Base-by-base conservation (phyloP, 2,329 filamentous ascomycete genomes). In the Chrysoporthe puriensis region DNA sequence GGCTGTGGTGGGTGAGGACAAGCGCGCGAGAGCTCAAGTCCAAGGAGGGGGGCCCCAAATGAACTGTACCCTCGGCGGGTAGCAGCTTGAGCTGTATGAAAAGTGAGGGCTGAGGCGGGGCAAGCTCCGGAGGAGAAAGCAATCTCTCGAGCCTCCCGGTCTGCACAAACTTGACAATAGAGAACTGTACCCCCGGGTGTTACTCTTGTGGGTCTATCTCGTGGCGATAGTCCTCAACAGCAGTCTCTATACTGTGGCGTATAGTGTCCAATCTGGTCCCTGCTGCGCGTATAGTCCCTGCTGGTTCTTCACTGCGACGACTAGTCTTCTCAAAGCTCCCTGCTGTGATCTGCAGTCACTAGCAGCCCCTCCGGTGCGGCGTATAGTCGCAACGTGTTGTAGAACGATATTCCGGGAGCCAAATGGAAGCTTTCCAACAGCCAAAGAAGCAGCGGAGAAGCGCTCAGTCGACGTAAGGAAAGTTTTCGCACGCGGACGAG, bases 401-500 rank as follows among this genome's bases (percentile, higher is more conserved):
- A 48, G 26, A 46, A 44, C 14, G 34, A 44, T 60, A 43, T 57
- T 57, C 32, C 44, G 44, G 65, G 40, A 57, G 57, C 62, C 59
- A 70, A 64, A 46, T 50, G 52, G 62, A 56, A 63, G 57, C 68
- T 67, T 46, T 64, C 44, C 58, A 67, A 64, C 64, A 46, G 62
- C 61, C 62, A 64, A 56, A 64, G 42, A 50, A 65, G 64, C 66
- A 67, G 65, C 58, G 50, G 52, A 60, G 32, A 58, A 64, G 58
- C 61, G 62, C 59, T 58, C 62, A 63, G 66, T 64, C 68, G 54
- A 68, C 62, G 59, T 44, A 68, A 68, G 68, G 66, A 68, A 66
- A 68, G 63, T 57, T 60, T 58, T 68, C 68, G 68, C 66, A 65
- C 66, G 59, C 62, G 66, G 62, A 42, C 14, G 60, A 62, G 46